Evolutionary conservation across 2,329 filamentous ascomycete genomes (phyloP), one percentile per base, ranked within the genome.

Genomic region (Alternaria novae-zelandiae): DNA sequence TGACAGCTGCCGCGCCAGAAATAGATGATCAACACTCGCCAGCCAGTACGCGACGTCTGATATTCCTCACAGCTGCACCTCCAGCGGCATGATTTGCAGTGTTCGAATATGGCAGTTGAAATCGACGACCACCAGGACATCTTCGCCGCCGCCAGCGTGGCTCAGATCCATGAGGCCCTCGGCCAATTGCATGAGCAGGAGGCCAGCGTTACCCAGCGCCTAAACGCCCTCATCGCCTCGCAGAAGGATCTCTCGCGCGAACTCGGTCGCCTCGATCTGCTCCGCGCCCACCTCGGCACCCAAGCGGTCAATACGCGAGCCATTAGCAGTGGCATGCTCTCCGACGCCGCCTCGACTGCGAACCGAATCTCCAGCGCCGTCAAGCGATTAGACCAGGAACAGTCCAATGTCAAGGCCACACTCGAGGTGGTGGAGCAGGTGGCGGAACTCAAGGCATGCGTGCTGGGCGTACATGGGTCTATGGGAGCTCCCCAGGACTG

Each of bases 401-500:
- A 98, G 84, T 90, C 90, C 62, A 88, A 94, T 26, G 95, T 99
- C 9, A 94, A 96, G 79, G 90, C 94, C 54, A 98, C 96, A 0
- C 83, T 99, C 61, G 87, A 91, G 9, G 94, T 98, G 4, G 96
- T 98, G 11, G 95, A 98, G 80, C 94, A 97, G 82, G 95, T 99
- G 13, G 92, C 93, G 6, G 96, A 99, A 84, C 90, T 99, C 69
- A 98, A 98, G 82, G 92, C 96, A 9, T 99, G 96, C 78, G 93
- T 98, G 36, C 89, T 97, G 64, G 96, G 96, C 46, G 94, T 98
- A 11, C 90, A 95, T 25, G 96, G 94, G 17, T 96, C 92, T 63
- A 99, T 99, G 96, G 96, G 95, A 32, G 95, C 94, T 5, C 93
- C 96, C 45, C 96, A 99, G 80, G 96, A 99, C 82, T 99, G 96